Conservation (phyloP, 768 basidiomycete genomes). For the Auricularia heimuer region DNA sequence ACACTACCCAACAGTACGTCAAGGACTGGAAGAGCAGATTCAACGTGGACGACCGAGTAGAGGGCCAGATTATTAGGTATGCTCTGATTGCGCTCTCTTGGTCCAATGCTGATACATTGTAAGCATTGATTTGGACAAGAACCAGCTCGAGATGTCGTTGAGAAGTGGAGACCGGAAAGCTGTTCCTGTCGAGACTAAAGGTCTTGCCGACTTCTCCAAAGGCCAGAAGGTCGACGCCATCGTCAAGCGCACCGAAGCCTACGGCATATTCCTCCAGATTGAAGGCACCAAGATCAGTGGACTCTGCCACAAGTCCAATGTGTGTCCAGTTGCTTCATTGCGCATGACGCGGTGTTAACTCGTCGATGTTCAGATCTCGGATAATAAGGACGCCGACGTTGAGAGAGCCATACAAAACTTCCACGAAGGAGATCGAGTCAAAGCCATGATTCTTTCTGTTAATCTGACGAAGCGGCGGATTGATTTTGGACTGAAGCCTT, state of each 20-base stretch:
- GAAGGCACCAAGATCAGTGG: slow-evolving; percentile 78
- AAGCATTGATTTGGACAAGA: slow-evolving; percentile 61
- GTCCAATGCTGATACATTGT: background rate
- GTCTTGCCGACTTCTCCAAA: slow-evolving; percentile 48
- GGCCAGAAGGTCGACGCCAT: slow-evolving; percentile 75
- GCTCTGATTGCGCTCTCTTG: slow-evolving; percentile 9
- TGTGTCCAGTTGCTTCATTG: slow-evolving; percentile 19
- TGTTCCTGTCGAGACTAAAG: slow-evolving; percentile 24
- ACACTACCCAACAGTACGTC: slow-evolving; percentile 51
- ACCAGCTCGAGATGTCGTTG: slow-evolving; percentile 87
- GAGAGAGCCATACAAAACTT: slow-evolving; percentile 69
- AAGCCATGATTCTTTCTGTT: slow-evolving; percentile 62
- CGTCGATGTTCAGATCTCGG: slow-evolving; percentile 56
- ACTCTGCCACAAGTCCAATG: slow-evolving; percentile 91
- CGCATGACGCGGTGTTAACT: background rate
- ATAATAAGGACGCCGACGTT: slow-evolving; percentile 76
- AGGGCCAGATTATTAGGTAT: slow-evolving; percentile 77
- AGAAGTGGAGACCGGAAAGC: slow-evolving; percentile 50
- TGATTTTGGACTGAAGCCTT: slow-evolving; percentile 76
- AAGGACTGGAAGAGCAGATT: slow-evolving; percentile 93
- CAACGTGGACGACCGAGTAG: slow-evolving; percentile 69
- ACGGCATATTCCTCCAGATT: slow-evolving; percentile 88
- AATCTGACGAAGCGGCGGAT: slow-evolving; percentile 74
- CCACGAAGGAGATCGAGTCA: slow-evolving; percentile 79
- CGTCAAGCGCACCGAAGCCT: slow-evolving; percentile 76